Percentiles rank a stretch among this genome's conserved stretches.
Evolutionary conservation across 1,139 yeast species (phyloP).

Genomic region (Petasospora fabianii): DNA sequence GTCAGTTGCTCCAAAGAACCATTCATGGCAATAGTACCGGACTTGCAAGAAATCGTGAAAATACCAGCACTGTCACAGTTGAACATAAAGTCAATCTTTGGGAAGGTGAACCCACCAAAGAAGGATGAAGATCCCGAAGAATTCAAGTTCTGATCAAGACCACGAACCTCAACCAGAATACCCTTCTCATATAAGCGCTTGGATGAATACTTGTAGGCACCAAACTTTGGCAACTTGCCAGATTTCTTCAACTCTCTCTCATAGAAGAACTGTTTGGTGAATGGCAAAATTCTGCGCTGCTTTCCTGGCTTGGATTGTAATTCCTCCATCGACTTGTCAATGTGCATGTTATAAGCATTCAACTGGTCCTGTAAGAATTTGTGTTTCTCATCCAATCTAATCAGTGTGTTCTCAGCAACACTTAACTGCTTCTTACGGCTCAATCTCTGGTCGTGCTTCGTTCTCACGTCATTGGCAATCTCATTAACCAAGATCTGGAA

Average conservation of each 20-base stretch:
- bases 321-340: slow-evolving; percentile 61
- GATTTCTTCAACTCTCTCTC: slow-evolving; percentile 63
- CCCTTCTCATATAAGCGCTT: slow-evolving; percentile 74
- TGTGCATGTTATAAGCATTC: slow-evolving; percentile 62
- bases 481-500: slow-evolving; percentile 80
- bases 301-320: slow-evolving; percentile 52
- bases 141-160: slow-evolving; percentile 37
- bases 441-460: slow-evolving; percentile 67
- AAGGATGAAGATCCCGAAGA: slow-evolving; percentile 33
- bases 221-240: slow-evolving; percentile 71
- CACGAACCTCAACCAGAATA: slow-evolving; percentile 56
- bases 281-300: slow-evolving; percentile 52
- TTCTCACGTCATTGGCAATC: slow-evolving; percentile 79
- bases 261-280: slow-evolving; percentile 77
- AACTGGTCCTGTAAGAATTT: slow-evolving; percentile 57
- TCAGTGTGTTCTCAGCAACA: slow-evolving; percentile 56
- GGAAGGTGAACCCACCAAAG: slow-evolving; percentile 48
- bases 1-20: slow-evolving; percentile 24
- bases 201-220: slow-evolving; percentile 79
- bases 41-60: slow-evolving; percentile 65
- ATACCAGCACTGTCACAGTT: slow-evolving; percentile 72
- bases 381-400: slow-evolving; percentile 60
- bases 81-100: slow-evolving; percentile 71
- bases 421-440: slow-evolving; percentile 60
- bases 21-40: slow-evolving; percentile 35